Evolutionary conservation across 1,284 basidiomycete species (phyloP).

Genomic region (Boletus semigastroideus): DNA sequence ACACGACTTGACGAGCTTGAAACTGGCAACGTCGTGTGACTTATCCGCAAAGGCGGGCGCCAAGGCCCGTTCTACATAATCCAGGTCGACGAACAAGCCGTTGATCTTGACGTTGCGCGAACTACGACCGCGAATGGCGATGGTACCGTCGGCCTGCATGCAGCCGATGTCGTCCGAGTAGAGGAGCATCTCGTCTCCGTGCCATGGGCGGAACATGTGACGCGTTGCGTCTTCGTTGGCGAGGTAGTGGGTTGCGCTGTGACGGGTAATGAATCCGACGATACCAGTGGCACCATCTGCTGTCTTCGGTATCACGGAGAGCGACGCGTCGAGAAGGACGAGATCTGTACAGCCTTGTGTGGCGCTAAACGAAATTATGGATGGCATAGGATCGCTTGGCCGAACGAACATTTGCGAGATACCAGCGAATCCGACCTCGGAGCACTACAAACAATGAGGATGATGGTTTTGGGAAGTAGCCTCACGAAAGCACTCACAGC

Average conservation of each 20-base stretch:
- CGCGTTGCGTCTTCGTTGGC: conserved; percentile 23
- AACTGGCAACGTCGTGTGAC: conserved; percentile 12
- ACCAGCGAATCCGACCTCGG: conserved; percentile 30
- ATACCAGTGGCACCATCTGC: conserved; percentile 22
- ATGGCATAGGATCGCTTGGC: conserved; percentile 21
- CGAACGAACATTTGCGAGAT: conserved; percentile 28
- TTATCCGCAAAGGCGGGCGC: conserved; percentile 19
- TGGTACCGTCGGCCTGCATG: conserved; percentile 26
- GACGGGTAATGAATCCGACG: conserved; percentile 24
- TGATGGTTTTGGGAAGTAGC: neutral
- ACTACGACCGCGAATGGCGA: conserved; percentile 24
- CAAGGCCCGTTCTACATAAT: conserved; percentile 25
- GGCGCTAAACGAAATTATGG: conserved; percentile 23
- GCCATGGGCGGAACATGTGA: conserved; percentile 29
- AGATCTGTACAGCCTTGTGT: conserved; percentile 28
- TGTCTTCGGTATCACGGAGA: conserved; percentile 18
- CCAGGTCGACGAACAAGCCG: conserved; percentile 26
- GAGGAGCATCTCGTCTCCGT: conserved; percentile 19
- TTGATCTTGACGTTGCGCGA: conserved; percentile 32
- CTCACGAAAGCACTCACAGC: conserved; percentile 15
- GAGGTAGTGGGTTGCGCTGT: conserved; percentile 26
- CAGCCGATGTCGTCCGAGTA: conserved; percentile 29
- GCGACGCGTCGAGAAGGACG: conserved; percentile 24
- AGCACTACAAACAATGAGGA: conserved; percentile 19
- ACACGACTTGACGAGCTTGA: conserved; percentile 27